Percentiles rank a stretch among this genome's conserved stretches.
phyloP scores from a whole-genome alignment of 768 basidiomycete genomes.

The Dacryopinax primogenitus region DNA sequence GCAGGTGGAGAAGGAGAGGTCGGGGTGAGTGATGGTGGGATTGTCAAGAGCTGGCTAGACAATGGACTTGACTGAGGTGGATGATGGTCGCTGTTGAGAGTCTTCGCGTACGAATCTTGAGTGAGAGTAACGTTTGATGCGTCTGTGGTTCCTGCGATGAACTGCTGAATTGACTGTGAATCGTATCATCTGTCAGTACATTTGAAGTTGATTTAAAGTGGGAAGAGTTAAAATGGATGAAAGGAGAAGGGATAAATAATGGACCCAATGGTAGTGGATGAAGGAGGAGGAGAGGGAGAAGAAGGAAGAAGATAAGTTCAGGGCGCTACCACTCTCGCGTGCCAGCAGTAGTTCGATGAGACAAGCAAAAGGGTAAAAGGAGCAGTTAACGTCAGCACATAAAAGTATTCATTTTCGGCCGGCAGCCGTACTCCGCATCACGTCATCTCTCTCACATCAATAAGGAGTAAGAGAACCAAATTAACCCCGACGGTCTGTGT shows the following conservation, averaged over 20 bases:
- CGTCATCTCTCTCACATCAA: too few species aligned
- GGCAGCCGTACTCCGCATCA: too few species aligned
- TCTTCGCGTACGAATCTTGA: neutral
- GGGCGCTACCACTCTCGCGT: neutral
- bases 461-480: too few species aligned
- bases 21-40: neutral
- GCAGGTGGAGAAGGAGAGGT: neutral
- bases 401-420: too few species aligned
- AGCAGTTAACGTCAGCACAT: too few species aligned
- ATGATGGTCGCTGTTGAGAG: neutral
- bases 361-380: too few species aligned
- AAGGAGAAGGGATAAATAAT: neutral
- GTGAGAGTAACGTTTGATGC: constrained; percentile 7
- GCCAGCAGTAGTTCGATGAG: too few species aligned
- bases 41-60: neutral
- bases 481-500: too few species aligned
- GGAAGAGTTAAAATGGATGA: neutral
- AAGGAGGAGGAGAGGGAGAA: neutral
- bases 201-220: neutral
- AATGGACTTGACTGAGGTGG: too few species aligned
- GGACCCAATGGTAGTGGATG: neutral
- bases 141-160: constrained; percentile 2
- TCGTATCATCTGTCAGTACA: neutral
- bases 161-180: neutral
- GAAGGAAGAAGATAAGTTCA: neutral